A percentile compares a stretch with the other conserved stretches of the same genome.
Evolutionary conservation across 331 rosid species (phyloP).

Genomic region (Prunus yedoensis): DNA sequence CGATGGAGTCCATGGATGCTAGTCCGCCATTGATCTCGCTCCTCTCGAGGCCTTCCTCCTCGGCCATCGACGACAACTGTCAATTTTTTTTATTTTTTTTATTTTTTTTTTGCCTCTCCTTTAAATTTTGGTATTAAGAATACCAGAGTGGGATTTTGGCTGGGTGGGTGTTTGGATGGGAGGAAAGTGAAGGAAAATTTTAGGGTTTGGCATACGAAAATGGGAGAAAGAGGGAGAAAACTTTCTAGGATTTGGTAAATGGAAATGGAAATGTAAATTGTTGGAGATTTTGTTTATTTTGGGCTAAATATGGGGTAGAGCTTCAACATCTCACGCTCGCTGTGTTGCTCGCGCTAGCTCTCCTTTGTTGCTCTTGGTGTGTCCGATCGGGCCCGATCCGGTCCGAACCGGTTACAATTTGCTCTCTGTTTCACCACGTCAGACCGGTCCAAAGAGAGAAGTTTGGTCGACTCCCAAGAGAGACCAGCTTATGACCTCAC

Average conservation of each 20-base stretch:
- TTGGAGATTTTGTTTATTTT: no score
- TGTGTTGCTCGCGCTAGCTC: no score
- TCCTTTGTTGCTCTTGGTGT: not conserved
- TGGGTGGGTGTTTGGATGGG: conserved; percentile 18
- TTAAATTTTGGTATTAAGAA: no score
- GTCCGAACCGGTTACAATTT: not conserved
- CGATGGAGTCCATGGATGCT: conserved; percentile 69
- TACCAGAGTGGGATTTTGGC: not conserved
- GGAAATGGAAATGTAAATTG: no score
- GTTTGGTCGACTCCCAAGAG: no score
- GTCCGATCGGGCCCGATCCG: not conserved
- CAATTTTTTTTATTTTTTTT: no score
- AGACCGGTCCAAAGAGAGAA: not conserved
- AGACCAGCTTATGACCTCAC: no score
- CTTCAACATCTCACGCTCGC: no score
- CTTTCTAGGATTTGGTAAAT: not conserved
- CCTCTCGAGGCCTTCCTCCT: conserved; percentile 52
- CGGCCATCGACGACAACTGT: conserved; percentile 40
- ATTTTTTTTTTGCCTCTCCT: not conserved
- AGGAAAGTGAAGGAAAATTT: conserved; percentile 14
- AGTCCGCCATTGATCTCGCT: conserved; percentile 47
- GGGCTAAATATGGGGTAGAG: no score
- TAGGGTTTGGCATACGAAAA: conserved; percentile 32
- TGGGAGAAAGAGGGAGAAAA: no score
- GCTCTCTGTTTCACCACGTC: not conserved